Evolutionary conservation across 192 early-diverging fungal species (phyloP), one percentile per base, ranked within the genome.

Genomic region (Martensiomyces pterosporus): DNA sequence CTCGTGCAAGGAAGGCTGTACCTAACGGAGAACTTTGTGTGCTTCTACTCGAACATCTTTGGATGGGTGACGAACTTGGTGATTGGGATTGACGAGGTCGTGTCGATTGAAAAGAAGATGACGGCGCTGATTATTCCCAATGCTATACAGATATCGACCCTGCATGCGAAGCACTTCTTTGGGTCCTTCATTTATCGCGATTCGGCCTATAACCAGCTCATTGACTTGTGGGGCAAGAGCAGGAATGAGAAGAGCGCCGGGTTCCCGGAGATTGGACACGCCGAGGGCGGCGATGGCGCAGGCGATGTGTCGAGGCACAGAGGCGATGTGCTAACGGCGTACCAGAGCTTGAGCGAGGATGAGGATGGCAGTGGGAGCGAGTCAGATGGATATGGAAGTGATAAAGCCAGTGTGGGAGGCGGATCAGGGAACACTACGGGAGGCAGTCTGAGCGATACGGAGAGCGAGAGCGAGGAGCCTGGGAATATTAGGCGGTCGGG

Each of bases 1-100:
- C 69, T 94, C 4, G 80, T 88, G 14, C 92, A 94, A 39, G 92
- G 92, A 9, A 75, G 86, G 32, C 57, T 94, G 39, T 92, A 90
- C 55, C 69, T 90, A 57, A 91, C 90, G 3, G 80, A 89, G 49
- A 83, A 79, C 55, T 71, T 85, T 62, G 63, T 91, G 29, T 88
- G 85, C 60, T 94, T 94, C 61, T 82, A 90, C 67, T 83, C 86
- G 29, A 90, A 90, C 51, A 90, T 94, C 49, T 90, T 94, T 77
- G 92, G 92, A 25, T 92, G 90, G 83, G 84, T 88, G 3, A 89
- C 87, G 3, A 87, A 78, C 51, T 52, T 91, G 40, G 76, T 88
- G 1, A 82, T 94, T 37, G 75, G 80, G 0, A 84, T 90, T 57
- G 69, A 79, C 7, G 90, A 94, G 52, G 82, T 92, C 25, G 80